Evolutionary conservation across 2,329 filamentous ascomycete species (phyloP).

Genomic region (Aspergillus piperis): DNA sequence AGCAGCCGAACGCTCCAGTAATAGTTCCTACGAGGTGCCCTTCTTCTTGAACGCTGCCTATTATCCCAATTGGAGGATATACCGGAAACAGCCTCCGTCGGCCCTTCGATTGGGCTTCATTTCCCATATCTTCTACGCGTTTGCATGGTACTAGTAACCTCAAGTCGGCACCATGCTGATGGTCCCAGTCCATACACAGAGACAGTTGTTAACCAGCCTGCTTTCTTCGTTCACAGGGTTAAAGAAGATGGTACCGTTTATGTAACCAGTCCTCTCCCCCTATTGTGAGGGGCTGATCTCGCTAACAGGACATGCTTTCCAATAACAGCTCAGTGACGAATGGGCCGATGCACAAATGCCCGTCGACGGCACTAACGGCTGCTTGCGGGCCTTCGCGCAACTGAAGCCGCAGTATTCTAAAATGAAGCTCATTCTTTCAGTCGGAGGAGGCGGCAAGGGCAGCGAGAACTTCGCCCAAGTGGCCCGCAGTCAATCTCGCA

Average conservation of each 20-base stretch:
- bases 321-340: slow-evolving; percentile 70
- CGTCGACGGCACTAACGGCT: slow-evolving; percentile 71
- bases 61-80: slow-evolving; percentile 78
- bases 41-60: slow-evolving; percentile 71
- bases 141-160: slow-evolving; percentile 58
- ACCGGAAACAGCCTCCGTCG: slow-evolving; percentile 71
- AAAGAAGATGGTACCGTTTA: slow-evolving; percentile 71
- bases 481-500: slow-evolving; percentile 59
- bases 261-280: slow-evolving; percentile 49
- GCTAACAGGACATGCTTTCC: slow-evolving; percentile 5
- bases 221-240: slow-evolving; percentile 52
- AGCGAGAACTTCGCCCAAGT: slow-evolving; percentile 68
- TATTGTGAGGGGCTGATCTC: slow-evolving; percentile 25
- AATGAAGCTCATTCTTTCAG: slow-evolving; percentile 73
- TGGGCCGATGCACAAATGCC: slow-evolving; percentile 72
- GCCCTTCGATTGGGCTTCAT: slow-evolving; percentile 74
- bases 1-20: slow-evolving; percentile 27
- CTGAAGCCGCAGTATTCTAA: slow-evolving; percentile 71
- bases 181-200: slow-evolving; percentile 14
- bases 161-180: slow-evolving; percentile 5
- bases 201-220: slow-evolving; percentile 27
- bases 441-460: slow-evolving; percentile 68
- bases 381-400: slow-evolving; percentile 70
- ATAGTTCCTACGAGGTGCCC: slow-evolving; percentile 38
- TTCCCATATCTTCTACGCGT: slow-evolving; percentile 81